Conservation (phyloP, 495 filamentous ascomycete genomes). For the Monascus purpureus region DNA sequence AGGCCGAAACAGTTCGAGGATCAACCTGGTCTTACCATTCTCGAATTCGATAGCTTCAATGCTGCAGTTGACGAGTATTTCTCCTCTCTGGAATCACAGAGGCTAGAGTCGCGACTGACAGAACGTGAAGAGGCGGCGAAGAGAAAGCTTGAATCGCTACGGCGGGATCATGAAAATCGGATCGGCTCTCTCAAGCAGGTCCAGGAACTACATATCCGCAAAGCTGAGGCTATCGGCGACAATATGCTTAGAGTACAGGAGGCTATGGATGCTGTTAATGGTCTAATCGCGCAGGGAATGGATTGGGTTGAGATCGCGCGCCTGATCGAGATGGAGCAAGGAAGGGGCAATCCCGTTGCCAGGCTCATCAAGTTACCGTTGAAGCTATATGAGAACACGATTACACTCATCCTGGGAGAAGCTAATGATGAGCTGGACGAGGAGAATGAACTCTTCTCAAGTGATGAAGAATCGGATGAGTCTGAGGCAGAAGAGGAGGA, state of each 20-base stretch:
- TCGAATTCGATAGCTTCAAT: conserved; percentile 75
- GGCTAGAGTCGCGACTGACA: conserved; percentile 64
- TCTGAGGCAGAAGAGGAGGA: conserved; percentile 36
- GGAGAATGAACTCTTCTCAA: conserved; percentile 40
- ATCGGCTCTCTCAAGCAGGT: conserved; percentile 66
- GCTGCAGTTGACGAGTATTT: conserved; percentile 93
- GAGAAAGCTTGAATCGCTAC: conserved; percentile 67
- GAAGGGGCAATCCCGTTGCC: conserved; percentile 68
- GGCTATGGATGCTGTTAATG: conserved; percentile 81
- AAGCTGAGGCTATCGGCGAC: conserved; percentile 78
- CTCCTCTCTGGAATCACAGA: conserved; percentile 90
- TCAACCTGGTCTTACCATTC: conserved; percentile 44
- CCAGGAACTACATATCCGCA: conserved; percentile 73
- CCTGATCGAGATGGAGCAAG: conserved; percentile 76
- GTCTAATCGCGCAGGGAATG: conserved; percentile 81
- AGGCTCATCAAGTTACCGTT: conserved; percentile 76
- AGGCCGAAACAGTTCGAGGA: conserved; percentile 68
- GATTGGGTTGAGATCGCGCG: conserved; percentile 87
- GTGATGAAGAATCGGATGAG: conserved; percentile 48
- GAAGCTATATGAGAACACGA: conserved; percentile 76
- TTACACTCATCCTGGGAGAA: conserved; percentile 68
- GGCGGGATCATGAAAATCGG: conserved; percentile 67
- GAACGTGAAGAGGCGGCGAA: conserved; percentile 73
- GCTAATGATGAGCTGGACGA: conserved; percentile 44
- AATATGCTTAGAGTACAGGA: conserved; percentile 84